Conservation (phyloP, 169 alveolate genomes). For the Theileria sp. region DNA sequence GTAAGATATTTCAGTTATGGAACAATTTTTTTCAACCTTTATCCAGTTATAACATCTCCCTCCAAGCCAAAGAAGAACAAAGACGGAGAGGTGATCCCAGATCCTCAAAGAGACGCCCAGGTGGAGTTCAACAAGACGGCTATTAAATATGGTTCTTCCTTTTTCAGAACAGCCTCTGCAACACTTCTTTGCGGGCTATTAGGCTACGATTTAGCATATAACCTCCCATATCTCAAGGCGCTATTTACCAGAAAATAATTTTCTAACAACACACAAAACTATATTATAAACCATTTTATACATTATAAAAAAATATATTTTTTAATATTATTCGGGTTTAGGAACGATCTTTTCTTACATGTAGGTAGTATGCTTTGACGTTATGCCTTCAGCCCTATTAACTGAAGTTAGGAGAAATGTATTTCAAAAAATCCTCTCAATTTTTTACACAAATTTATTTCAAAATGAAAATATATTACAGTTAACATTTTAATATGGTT, state of each 20-base stretch:
- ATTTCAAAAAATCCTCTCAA: background rate
- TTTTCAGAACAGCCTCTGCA: conserved; percentile 3
- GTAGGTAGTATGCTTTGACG: background rate
- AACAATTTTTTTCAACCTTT: conserved; percentile 28
- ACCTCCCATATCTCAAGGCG: conserved; percentile 11
- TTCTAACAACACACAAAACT: background rate
- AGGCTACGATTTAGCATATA: conserved; percentile 60
- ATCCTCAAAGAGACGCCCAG: conserved; percentile 2
- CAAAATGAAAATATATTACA: background rate
- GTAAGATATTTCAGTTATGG: conserved; percentile 47
- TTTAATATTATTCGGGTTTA: background rate
- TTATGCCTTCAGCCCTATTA: background rate
- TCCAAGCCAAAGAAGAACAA: conserved; percentile 29
- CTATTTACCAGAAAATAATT: conserved; percentile 2
- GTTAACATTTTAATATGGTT: background rate
- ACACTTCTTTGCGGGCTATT: conserved; percentile 48
- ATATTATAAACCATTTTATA: background rate
- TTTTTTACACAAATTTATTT: background rate
- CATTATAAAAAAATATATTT: background rate
- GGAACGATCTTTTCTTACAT: background rate
- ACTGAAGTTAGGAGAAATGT: background rate
- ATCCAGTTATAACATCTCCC: conserved; percentile 36
- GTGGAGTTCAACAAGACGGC: background rate
- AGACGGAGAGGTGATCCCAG: conserved; percentile 5
- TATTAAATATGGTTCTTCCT: background rate